Conservation (phyloP, 352 stramenopile genomes). For the Phytophthora lateralis region DNA sequence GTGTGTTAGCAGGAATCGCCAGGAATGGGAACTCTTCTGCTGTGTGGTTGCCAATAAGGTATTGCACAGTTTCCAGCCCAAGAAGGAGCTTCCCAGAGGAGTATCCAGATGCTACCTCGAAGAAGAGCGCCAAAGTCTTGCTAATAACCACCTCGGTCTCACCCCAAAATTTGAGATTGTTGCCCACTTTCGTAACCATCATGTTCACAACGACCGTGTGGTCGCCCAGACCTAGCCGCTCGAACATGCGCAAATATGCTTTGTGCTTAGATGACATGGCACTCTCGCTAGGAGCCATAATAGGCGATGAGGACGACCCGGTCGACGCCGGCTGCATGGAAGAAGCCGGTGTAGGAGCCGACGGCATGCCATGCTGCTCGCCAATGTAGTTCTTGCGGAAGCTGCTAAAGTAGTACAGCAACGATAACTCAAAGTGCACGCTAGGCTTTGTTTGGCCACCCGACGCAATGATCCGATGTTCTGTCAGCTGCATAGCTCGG, state of each 20-base stretch:
- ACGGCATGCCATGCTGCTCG: slow-evolving; percentile 90
- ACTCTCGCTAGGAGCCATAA: slow-evolving; percentile 78
- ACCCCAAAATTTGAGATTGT: slow-evolving; percentile 99
- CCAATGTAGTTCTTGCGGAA: slow-evolving; percentile 93
- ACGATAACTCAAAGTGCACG: slow-evolving; percentile 93
- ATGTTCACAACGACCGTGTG: slow-evolving; percentile 98
- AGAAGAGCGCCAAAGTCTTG: slow-evolving; percentile 96
- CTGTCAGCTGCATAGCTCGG: slow-evolving; percentile 95
- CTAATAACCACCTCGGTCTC: slow-evolving; percentile 95
- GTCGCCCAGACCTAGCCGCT: slow-evolving; percentile 96
- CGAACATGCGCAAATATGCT: slow-evolving; percentile 97
- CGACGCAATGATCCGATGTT: slow-evolving; percentile 93
- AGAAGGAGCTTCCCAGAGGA: slow-evolving; percentile 97
- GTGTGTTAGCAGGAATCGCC: slow-evolving; percentile 90
- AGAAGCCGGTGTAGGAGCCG: slow-evolving; percentile 59
- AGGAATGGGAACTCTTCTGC: slow-evolving; percentile 98
- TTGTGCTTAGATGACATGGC: slow-evolving; percentile 93
- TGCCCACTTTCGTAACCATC: slow-evolving; percentile 98
- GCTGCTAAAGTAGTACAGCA: slow-evolving; percentile 97
- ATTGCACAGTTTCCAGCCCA: slow-evolving; percentile 97
- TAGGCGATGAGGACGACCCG: slow-evolving; percentile 56
- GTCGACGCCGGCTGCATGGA: slow-evolving; percentile 44
- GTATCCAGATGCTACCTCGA: slow-evolving; percentile 97
- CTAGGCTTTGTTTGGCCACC: slow-evolving; percentile 87
- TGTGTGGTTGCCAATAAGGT: slow-evolving; percentile 96